These are phyloP conservation scores for Karstenula rhodostoma DNA, from an alignment of 2,329 filamentous ascomycete genomes.

Conservation along the genomic window DNA sequence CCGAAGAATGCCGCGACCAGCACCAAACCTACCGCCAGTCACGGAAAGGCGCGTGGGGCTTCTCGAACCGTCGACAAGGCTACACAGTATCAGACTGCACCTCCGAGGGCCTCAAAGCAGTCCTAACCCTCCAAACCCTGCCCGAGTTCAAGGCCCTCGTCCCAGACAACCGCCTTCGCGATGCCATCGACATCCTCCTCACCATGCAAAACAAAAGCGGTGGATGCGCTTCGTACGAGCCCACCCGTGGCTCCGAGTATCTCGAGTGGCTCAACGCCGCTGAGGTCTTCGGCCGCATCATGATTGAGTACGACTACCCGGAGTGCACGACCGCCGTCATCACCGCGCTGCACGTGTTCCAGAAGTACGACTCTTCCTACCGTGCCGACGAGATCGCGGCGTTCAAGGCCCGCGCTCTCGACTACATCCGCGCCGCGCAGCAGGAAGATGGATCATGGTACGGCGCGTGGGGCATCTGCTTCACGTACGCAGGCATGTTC, in stretches of 20 bases:
- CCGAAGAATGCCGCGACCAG: conserved; percentile 80
- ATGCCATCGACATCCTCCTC: conserved; percentile 88
- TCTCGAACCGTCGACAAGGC: conserved; percentile 90
- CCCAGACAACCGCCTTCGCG: conserved; percentile 78
- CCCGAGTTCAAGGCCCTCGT: conserved; percentile 75
- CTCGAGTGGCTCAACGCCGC: conserved; percentile 92
- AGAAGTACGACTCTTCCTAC: conserved; percentile 81
- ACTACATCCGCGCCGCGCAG: conserved; percentile 84
- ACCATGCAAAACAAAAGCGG: conserved; percentile 89
- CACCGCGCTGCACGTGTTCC: conserved; percentile 84
- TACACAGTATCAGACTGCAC: conserved; percentile 97
- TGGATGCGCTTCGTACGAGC: conserved; percentile 90
- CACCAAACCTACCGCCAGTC: conserved; percentile 86
- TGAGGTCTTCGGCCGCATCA: conserved; percentile 95
- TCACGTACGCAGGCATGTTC: conserved; percentile 97
- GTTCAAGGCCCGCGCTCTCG: conserved; percentile 77
- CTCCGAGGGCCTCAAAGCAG: conserved; percentile 86
- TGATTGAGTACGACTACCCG: conserved; percentile 98
- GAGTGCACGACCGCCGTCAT: conserved; percentile 97
- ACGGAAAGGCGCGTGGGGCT: conserved; percentile 93
- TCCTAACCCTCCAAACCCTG: conserved; percentile 82
- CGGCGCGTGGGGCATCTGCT: conserved; percentile 97
- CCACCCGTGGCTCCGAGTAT: conserved; percentile 76
- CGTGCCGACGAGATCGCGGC: conserved; percentile 75
- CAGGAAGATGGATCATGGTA: conserved; percentile 92